Evolutionary conservation across 345 rosid genomes (phyloP).

Genomic region (Ceriops zippeliana): DNA sequence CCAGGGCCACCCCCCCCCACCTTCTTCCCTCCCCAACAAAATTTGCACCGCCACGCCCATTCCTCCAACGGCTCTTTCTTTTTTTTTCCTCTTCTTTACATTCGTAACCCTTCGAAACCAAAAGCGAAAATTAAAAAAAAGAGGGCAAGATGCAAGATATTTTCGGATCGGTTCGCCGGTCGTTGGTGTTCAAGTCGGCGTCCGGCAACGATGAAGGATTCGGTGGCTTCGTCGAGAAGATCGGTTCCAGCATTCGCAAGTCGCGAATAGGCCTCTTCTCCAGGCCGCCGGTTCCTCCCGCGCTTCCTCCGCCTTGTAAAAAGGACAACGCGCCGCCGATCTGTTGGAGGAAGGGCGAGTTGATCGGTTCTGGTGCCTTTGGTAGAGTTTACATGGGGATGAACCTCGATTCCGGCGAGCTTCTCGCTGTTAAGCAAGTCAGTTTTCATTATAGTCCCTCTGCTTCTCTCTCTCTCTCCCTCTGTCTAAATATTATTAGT

Average conservation of each 20-base stretch:
- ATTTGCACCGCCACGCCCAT: constrained; percentile 13
- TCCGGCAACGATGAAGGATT: constrained; percentile 27
- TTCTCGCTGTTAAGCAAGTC: constrained; percentile 35
- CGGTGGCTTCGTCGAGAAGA: constrained; percentile 26
- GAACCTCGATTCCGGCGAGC: constrained; percentile 39
- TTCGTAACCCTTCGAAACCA: constrained; percentile 16
- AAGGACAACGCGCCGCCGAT: constrained; percentile 24
- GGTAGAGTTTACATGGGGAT: constrained; percentile 37
- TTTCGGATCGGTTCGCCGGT: constrained; percentile 36
- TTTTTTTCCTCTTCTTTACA: constrained; percentile 1
- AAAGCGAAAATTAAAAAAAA: background rate
- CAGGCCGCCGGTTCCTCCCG: constrained; percentile 5
- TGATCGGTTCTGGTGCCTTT: constrained; percentile 32
- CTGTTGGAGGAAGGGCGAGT: constrained; percentile 38
- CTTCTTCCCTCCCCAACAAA: constrained; percentile 39
- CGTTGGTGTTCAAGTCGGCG: constrained; percentile 27
- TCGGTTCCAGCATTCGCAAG: constrained; percentile 32
- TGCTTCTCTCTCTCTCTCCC: background rate
- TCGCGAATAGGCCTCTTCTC: constrained; percentile 29
- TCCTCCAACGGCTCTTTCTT: constrained; percentile 20
- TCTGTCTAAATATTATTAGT: background rate
- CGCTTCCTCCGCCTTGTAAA: constrained; percentile 18
- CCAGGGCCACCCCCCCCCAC: constrained; percentile 5
- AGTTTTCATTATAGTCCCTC: background rate
- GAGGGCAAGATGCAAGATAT: constrained; percentile 24